These are phyloP conservation scores for Candida sanyaensis DNA, from an alignment of 1,139 yeast genomes.

Conservation along the genomic window DNA sequence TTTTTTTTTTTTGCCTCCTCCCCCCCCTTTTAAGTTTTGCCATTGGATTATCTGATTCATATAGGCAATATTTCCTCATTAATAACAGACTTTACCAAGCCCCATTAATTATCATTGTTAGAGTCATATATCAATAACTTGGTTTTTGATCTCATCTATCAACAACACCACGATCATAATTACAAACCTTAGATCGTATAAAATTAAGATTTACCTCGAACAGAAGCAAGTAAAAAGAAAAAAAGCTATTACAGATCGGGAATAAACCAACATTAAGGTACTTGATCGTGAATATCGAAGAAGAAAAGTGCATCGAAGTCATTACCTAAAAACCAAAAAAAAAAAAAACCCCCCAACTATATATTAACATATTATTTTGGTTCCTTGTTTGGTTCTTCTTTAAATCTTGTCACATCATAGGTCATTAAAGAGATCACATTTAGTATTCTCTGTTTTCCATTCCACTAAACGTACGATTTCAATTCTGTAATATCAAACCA, in stretches of 20 bases:
- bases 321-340: neutral
- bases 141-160: neutral
- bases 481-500: neutral
- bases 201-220: neutral
- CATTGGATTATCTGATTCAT: neutral
- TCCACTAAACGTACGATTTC: slow-evolving; percentile 1
- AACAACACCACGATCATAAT: neutral
- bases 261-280: neutral
- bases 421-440: neutral
- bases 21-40: neutral
- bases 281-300: neutral
- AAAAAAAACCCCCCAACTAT: too few species aligned
- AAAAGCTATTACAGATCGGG: neutral
- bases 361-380: neutral
- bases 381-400: neutral
- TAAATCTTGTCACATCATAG: neutral
- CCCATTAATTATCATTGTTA: too few species aligned
- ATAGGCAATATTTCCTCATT: too few species aligned
- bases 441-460: neutral
- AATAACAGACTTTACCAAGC: too few species aligned
- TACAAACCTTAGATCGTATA: neutral
- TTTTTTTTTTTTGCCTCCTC: neutral
- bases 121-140: neutral
- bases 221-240: neutral
- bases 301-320: neutral